Evolutionary conservation across 2,329 filamentous ascomycete species (phyloP).

Genomic region (Cladophialophora bantiana): DNA sequence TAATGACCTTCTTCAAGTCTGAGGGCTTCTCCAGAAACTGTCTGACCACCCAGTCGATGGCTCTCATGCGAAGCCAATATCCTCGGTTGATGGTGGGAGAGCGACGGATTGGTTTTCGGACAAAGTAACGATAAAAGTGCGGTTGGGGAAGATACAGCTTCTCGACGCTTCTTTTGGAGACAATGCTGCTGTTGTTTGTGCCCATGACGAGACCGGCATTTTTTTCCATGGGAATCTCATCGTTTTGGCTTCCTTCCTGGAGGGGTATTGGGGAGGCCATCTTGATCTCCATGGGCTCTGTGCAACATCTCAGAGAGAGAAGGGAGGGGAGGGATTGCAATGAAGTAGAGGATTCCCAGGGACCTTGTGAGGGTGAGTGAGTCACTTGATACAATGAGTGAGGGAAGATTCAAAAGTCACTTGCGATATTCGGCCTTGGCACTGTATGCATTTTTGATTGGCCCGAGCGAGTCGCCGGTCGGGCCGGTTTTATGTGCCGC

Average conservation of each 20-base stretch:
- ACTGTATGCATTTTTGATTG: conserved; percentile 19
- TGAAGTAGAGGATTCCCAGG: neutral
- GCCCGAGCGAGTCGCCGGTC: conserved; percentile 7
- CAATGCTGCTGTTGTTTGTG: conserved; percentile 90
- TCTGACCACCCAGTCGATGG: conserved; percentile 76
- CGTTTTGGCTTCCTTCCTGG: conserved; percentile 19
- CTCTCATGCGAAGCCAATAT: conserved; percentile 84
- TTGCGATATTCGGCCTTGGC: conserved; percentile 18
- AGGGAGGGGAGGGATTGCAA: neutral
- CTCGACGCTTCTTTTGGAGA: conserved; percentile 92
- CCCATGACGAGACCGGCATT: conserved; percentile 63
- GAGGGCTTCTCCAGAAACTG: conserved; percentile 70
- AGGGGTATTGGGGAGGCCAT: conserved; percentile 30
- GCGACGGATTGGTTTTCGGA: conserved; percentile 79
- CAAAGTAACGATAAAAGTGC: conserved; percentile 88
- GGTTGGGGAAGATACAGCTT: conserved; percentile 81
- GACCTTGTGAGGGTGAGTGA: conserved; percentile 12
- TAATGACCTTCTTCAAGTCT: conserved; percentile 42
- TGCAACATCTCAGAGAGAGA: neutral
- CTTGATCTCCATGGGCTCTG: neutral
- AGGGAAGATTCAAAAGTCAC: neutral
- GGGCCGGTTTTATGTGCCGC: conserved; percentile 2
- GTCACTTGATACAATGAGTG: neutral
- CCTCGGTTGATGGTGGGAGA: conserved; percentile 90
- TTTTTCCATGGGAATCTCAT: conserved; percentile 43